These are phyloP conservation scores for Taphrina flavorubra DNA, from an alignment of 1,139 yeast genomes.

Conservation along the genomic window DNA sequence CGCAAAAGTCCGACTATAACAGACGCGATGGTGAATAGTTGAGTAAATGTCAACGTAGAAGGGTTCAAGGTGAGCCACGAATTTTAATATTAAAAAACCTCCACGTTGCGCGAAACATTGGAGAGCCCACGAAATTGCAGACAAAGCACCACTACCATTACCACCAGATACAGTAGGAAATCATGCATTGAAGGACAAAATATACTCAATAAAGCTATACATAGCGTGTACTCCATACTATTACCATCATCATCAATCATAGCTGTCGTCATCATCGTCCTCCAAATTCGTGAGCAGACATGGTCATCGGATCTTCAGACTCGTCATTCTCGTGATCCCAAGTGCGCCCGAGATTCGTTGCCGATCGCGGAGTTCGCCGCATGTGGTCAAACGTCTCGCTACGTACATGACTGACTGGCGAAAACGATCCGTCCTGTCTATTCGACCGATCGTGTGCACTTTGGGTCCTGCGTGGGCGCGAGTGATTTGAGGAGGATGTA, in stretches of 20 bases:
- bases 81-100: background rate
- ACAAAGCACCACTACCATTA: too few relatives aligned
- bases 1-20: background rate
- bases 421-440: background rate
- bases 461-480: conserved; percentile 9
- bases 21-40: too few relatives aligned
- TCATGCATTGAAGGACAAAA: too few relatives aligned
- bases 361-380: background rate
- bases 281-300: conserved; percentile 11
- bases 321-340: background rate
- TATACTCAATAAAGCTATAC: too few relatives aligned
- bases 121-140: too few relatives aligned
- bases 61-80: background rate
- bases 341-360: background rate
- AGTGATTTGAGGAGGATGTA: conserved; percentile 23
- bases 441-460: conserved; percentile 5
- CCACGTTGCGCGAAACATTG: too few relatives aligned
- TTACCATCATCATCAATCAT: too few relatives aligned
- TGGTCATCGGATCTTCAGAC: background rate
- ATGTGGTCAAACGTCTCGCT: conserved; percentile 8
- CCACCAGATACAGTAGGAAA: too few relatives aligned
- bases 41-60: too few relatives aligned
- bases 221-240: too few relatives aligned
- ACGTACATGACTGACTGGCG: background rate
- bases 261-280: background rate